Evolutionary conservation across 768 basidiomycete genomes (phyloP), one percentile per base, ranked within the genome.

Genomic region (Psilocybe azurescens): DNA sequence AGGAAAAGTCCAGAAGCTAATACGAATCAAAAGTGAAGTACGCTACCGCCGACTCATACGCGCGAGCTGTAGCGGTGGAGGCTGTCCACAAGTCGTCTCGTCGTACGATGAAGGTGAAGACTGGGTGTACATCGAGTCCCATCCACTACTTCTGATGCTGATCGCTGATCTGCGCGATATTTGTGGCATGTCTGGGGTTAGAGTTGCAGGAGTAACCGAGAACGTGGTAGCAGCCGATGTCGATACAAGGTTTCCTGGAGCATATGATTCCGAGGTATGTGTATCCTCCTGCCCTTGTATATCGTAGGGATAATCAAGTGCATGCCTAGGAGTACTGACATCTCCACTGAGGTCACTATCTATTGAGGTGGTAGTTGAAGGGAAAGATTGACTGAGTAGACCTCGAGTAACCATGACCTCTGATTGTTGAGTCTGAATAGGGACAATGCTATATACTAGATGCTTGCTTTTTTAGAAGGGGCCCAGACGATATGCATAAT

Each of bases 61-160:
- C 30, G 18, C 36, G 33, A 62, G 7, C 10, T 8, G n/a, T 24
- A 41, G 30, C 9, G 60, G 33, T 9, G 56, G 56, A 18, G 41
- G 52, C 11, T 41, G 61, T 24, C 49, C 50, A 33, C 60, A 29
- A 1, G 64, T 65, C 14, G 54, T 62, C 47, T 66, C 65, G 29
- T 66, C 61, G 24, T 66, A 66, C 20, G 65, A 60, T 6, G 65
- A 61, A 7, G 65, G 65, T 14, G 55, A 48, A 14, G 28, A 3
- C 30, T 58, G 56, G 13, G 44, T 10, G 9, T 54, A 33, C 11
- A 28, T 58, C 16, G 51, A 55, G n/a, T 11, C 29, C 55, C 36
- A 53, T 10, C 6, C 36, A 24, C 59, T 49, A 32, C 59, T 47
- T 18, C 44, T 20, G 14, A 16, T 16, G 20, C 36, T 39, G 51